Percentiles rank a stretch among this genome's conserved stretches.
Conservation (phyloP, 768 basidiomycete genomes). For the Psilocybe cubensis region DNA sequence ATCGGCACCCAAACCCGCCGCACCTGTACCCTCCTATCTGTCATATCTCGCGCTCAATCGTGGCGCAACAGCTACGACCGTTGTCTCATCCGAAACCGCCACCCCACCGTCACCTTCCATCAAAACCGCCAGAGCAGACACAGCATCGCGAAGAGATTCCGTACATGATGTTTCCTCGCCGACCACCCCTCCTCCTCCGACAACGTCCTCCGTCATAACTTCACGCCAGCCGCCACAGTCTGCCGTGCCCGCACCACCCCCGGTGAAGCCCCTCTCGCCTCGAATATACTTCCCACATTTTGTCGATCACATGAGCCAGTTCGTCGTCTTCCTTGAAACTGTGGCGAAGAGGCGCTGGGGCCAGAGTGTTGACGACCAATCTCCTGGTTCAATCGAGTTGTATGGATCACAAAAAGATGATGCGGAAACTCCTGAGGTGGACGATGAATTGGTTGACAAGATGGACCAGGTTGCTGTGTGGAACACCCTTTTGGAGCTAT, state of each 20-base stretch:
- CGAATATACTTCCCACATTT: slow-evolving; percentile 92
- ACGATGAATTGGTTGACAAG: slow-evolving; percentile 52
- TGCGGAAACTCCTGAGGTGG: slow-evolving; percentile 26
- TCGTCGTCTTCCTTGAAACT: slow-evolving; percentile 87
- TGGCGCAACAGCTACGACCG: slow-evolving; percentile 44
- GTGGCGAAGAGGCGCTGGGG: slow-evolving; percentile 83
- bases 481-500: slow-evolving; percentile 95
- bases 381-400: slow-evolving; percentile 26
- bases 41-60: slow-evolving; percentile 81
- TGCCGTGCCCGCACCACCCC: slow-evolving; percentile 27
- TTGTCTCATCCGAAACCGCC: slow-evolving; percentile 38
- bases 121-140: slow-evolving; percentile 46
- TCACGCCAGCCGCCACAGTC: not conserved
- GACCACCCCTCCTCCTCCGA: slow-evolving; percentile 36
- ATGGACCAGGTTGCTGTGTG: slow-evolving; percentile 85
- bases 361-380: slow-evolving; percentile 58
- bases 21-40: slow-evolving; percentile 65
- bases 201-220: slow-evolving; percentile 20
- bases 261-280: slow-evolving; percentile 72
- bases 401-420: slow-evolving; percentile 16
- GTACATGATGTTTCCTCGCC: slow-evolving; percentile 37
- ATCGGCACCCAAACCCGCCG: slow-evolving; percentile 11
- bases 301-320: slow-evolving; percentile 83
- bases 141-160: slow-evolving; percentile 39
- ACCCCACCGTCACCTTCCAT: slow-evolving; percentile 49